Evolutionary conservation across 768 basidiomycete genomes (phyloP).

Genomic region (Psilocybe cyanescens): DNA sequence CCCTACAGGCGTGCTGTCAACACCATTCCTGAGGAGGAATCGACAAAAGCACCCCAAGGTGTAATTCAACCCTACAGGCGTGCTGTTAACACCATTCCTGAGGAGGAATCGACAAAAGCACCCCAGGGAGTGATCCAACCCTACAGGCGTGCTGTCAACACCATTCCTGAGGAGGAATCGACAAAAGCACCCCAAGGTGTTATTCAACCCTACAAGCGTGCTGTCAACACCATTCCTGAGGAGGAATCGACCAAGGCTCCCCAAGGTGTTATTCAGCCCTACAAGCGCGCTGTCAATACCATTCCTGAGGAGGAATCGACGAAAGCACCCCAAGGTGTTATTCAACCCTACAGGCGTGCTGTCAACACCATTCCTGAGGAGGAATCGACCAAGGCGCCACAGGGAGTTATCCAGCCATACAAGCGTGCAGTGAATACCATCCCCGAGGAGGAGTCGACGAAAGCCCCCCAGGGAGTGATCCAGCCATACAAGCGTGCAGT

Average conservation of each 20-base stretch:
- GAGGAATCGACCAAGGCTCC: constrained; percentile 15
- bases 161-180: constrained; percentile 27
- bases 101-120: constrained; percentile 29
- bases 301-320: constrained; percentile 8
- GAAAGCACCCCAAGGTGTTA: constrained; percentile 4
- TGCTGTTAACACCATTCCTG: constrained; percentile 33
- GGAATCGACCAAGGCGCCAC: constrained; percentile 34
- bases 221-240: constrained; percentile 14
- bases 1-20: no score
- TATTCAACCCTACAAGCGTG: constrained; percentile 26
- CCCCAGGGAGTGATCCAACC: constrained; percentile 15
- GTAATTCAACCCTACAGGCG: no score
- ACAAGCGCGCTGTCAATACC: constrained; percentile 13
- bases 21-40: no score
- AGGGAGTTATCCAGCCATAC: constrained; percentile 32
- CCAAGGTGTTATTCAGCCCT: constrained; percentile 22
- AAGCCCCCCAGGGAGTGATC: constrained; percentile 22
- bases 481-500: constrained; percentile 12
- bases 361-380: constrained; percentile 33
- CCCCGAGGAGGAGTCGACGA: constrained; percentile 25
- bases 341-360: constrained; percentile 5
- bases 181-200: constrained; percentile 24
- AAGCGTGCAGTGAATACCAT: constrained; percentile 19
- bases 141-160: constrained; percentile 28
- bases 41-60: no score